Percentiles rank a stretch among this genome's conserved stretches.
These are phyloP conservation scores for Rhizopus stolonifer DNA, from an alignment of 371 early-diverging fungal species.

Conservation along the genomic window DNA sequence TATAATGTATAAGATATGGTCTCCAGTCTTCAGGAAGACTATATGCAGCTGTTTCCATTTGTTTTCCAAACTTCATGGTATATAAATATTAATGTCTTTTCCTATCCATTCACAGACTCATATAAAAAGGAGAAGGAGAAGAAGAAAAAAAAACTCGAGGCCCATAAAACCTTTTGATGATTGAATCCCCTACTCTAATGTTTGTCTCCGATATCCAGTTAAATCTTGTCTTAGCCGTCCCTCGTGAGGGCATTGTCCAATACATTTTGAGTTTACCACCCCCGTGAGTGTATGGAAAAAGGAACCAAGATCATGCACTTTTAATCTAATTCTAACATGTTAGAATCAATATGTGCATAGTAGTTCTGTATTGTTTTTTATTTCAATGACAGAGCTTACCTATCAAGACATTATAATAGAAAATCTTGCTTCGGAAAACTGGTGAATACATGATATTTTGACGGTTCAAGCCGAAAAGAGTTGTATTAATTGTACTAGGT, in stretches of 20 bases:
- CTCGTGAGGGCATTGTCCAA: background rate
- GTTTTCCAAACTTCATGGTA: constrained; percentile 49
- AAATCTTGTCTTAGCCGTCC: background rate
- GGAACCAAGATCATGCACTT: no score
- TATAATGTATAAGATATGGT: constrained; percentile 70
- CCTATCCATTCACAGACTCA: background rate
- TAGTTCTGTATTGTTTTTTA: no score
- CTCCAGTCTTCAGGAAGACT: constrained; percentile 69
- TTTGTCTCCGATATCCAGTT: background rate
- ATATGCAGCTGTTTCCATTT: constrained; percentile 59
- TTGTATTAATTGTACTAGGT: no score
- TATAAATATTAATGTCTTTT: background rate
- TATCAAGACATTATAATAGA: no score
- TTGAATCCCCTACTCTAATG: background rate
- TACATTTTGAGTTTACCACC: background rate
- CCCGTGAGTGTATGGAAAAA: no score
- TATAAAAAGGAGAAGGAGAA: background rate
- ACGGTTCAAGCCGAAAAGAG: no score
- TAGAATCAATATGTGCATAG: no score
- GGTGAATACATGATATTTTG: no score
- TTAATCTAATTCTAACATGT: no score
- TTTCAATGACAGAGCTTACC: no score
- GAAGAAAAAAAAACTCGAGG: background rate
- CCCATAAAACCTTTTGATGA: no score
- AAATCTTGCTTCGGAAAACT: no score